Evolutionary conservation across 2,329 filamentous ascomycete species (phyloP), one percentile per base, ranked within the genome.

Genomic region (Aspergillus brasiliensis): DNA sequence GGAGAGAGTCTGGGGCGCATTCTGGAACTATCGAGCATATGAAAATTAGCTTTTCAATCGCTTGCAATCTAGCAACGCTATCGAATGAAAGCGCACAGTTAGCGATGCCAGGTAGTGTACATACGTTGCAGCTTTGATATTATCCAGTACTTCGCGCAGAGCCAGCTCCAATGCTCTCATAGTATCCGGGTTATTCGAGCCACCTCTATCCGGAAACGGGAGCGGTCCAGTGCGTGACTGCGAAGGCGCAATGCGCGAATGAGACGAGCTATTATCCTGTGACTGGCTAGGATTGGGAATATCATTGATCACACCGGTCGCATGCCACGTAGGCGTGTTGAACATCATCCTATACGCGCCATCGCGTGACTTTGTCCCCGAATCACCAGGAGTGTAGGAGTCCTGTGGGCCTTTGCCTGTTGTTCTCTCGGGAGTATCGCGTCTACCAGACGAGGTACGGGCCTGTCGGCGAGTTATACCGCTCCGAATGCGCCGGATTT

Each of bases 391-490:
- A 61, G 72, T 61, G 59, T 71, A 68, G 58, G 74, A 49, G 62
- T 77, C 70, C 44, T 66, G 53, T 55, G 73, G 69, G 34, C 72
- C 69, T 51, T 79, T 71, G 73, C 81, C 57, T 81, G 83, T 48
- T 80, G 77, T 75, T 4, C 84, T 85, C 15, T 87, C 88, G n/a
- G 86, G 87, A 38, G 81, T 81, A 57, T 88, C 86, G 60, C 86
- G 84, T 60, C 83, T 84, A 21, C 82, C 79, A 13, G 84, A 78
- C 1, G 88, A 87, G 58, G 84, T 86, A 69, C 91, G 86, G 2
- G 91, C 88, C 73, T 97, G 92, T 61, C 94, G 85, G 64, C 94
- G 84, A 25, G 94, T 98, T 75, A 98, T 96, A 62, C 87, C 85
- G 47, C 91, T 91, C 56, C 94, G 87, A 70, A 96, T 81, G 76